Evolutionary conservation across 352 stramenopile genomes (phyloP).

Genomic region (Globisporangium splendens): DNA sequence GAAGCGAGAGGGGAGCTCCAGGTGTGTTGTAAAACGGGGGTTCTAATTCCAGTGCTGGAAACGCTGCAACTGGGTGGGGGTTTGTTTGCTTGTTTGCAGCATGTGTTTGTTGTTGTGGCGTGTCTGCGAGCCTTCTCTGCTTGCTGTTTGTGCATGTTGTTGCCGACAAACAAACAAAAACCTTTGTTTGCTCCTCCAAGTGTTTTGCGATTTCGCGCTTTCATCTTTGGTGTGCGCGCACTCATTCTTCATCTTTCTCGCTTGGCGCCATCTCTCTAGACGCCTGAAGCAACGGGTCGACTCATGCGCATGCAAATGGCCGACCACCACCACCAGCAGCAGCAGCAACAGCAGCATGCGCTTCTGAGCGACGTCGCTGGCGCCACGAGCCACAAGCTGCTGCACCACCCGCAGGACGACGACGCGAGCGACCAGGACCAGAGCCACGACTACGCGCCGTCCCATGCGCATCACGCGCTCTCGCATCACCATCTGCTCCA

Average conservation of each 20-base stretch:
- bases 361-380: constrained; percentile 16
- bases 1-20: no score
- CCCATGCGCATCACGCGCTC: constrained; percentile 21
- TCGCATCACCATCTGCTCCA: constrained; percentile 30
- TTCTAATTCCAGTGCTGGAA: no score
- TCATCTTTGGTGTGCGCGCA: no score
- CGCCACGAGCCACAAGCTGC: constrained; percentile 13
- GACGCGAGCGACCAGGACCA: constrained; percentile 18
- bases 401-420: constrained; percentile 22
- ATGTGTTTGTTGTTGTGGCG: neutral
- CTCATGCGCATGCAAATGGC: constrained; percentile 42
- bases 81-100: no score
- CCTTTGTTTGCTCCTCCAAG: no score
- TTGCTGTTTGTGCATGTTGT: neutral
- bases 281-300: no score
- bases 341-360: constrained; percentile 19
- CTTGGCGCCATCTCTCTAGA: neutral
- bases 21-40: no score
- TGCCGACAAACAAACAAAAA: no score
- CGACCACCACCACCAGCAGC: constrained; percentile 8
- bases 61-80: no score
- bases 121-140: constrained; percentile 2
- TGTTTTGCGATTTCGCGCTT: no score
- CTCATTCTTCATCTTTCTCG: constrained; percentile 15
- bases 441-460: constrained; percentile 31